Base-by-base conservation (phyloP, 2,329 filamentous ascomycete genomes). In the Penicillium palitans region DNA sequence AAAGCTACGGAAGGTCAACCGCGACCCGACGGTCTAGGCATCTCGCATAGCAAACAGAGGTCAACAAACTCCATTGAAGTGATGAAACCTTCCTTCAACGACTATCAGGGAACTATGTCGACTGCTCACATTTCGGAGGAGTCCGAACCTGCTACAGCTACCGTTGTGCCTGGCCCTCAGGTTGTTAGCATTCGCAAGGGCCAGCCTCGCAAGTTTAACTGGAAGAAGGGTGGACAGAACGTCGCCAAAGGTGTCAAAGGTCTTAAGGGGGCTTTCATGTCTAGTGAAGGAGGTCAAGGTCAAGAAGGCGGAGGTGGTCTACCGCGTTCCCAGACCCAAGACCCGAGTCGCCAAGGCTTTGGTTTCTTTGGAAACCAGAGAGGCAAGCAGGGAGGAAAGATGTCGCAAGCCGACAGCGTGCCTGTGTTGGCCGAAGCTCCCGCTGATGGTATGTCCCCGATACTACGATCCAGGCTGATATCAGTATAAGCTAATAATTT, bases 171-270 rank as follows among this genome's bases (percentile, higher is more conserved):
- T 29, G 90, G 91, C 2, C 93, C 95, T n/a, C 95, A 96, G 60
- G 90, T 98, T 35, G 90, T 98, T 60, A 96, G 95, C 68, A 96
- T 98, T 62, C 87, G 92, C 68, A 98, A 97, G 78, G 92, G 90
- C 31, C 92, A 96, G 72, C 87, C 89, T 54, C 96, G 92, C 80
- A 98, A 97, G 75, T 97, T 97, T 78, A 96, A 96, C 78, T 98
- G 95, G 93, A 96, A 97, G 83, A 96, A 96, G 80, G 92, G 92
- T 40, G 91, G 91, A 40, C 93, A 96, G 77, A 93, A 90, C 56
- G 88, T 98, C 68, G 93, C 93, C 29, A 96, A 97, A 76, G 93
- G 93, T 70, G 90, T 98, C 52, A 97, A 97, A 79, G 92, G 93
- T 52, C 87, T 98, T 74, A 96, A 96, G 76, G 90, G 92, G 55